Conservation (phyloP, 306 rosid genomes). For the Neltuma alba region DNA sequence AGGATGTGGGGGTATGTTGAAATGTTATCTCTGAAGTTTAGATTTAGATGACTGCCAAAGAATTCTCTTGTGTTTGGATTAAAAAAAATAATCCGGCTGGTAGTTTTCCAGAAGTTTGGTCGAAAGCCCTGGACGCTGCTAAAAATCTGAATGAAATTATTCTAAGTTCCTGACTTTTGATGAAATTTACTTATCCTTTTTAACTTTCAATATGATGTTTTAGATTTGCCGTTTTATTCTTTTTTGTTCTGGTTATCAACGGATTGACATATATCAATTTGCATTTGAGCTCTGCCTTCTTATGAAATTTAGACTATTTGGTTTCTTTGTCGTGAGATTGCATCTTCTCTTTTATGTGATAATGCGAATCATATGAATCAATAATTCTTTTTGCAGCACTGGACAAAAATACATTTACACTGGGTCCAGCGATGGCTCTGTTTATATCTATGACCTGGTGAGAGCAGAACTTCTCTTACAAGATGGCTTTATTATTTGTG, state of each 20-base stretch:
- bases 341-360: slow-evolving; percentile 22
- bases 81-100: not conserved
- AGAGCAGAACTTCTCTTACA: slow-evolving; percentile 23
- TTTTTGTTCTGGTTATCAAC: not conserved
- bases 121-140: too few relatives aligned
- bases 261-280: slow-evolving; percentile 17
- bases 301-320: not conserved
- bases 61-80: not conserved
- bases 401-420: slow-evolving; percentile 97
- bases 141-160: not conserved
- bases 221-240: not conserved
- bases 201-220: not conserved
- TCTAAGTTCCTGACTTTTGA: not conserved
- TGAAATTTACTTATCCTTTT: not conserved
- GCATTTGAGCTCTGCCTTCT: slow-evolving; percentile 1
- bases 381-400: slow-evolving; percentile 71
- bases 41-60: not conserved
- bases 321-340: slow-evolving; percentile 11
- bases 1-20: not conserved
- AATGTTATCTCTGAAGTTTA: not conserved
- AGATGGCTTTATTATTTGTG: not conserved
- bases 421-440: slow-evolving; percentile 74
- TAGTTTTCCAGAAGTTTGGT: too few relatives aligned
- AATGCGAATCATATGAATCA: slow-evolving; percentile 21
- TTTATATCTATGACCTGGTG: slow-evolving; percentile 92